Base-by-base conservation (phyloP, 2,329 filamentous ascomycete species). In the Onygenales sp. region DNA sequence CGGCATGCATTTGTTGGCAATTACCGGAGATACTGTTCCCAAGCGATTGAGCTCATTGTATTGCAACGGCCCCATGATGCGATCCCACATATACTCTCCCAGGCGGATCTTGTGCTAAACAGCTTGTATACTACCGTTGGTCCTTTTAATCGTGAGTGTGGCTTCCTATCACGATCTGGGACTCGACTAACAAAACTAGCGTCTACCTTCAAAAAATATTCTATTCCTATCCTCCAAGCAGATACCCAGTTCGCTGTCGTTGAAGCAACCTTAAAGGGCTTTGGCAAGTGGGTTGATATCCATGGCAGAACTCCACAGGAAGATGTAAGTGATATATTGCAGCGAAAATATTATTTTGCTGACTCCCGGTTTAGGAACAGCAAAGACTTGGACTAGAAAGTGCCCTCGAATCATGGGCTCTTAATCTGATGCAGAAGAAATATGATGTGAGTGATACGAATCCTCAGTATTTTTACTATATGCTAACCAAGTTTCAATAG, bases 1-100 rank as follows among this genome's bases (percentile, higher is more conserved):
- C 82, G 90, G 27, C 93, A 98, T 70, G 89, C 90, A 1, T 98
- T 98, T 67, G 78, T 97, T 9, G 90, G 92, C 3, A 97, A 98
- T 65, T 98, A 98, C 68, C 81, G 93, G 41, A 82, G 93, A 55
- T 97, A 95, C 64, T 93, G 90, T 67, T 84, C 85, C 2, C 85
- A 88, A 55, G 81, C 96, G 31, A 89, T 98, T 53, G 92, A 97
- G 69, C 80, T 80, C 13, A 89, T 97, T 58, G 89, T 94, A 21
- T 81, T 87, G 59, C 80, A 87, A 60, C 87, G 89, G 61, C 83
- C 91, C 2, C 81, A 87, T 50, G 91, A 96, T 57, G 92, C 92
- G 0, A 84, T 97, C 59, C 81, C 84, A 42, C 88, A 96, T 68
- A 91, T 97, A 50, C 79, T 98, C n/a, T 77, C 78, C 13, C 83